Base-by-base conservation (phyloP, 805 yeast genomes). In the Sporopachydermia quercuum region DNA sequence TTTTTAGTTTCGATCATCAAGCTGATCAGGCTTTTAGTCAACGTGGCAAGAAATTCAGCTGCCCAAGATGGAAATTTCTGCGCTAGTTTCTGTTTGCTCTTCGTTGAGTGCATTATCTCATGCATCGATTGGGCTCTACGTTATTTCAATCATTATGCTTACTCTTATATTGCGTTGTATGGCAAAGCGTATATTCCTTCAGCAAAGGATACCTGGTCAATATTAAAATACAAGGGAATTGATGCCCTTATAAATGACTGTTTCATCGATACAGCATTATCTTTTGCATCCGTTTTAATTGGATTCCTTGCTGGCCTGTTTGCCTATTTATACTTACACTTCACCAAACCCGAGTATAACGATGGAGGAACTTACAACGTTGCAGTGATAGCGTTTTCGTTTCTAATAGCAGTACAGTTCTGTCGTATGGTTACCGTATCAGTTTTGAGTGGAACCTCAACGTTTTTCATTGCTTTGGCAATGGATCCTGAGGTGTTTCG, bases 81-180 rank as follows among this genome's bases (percentile, higher is more conserved):
- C 51, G 71, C 71, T 5, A 74, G 71, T 8, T 62, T 76, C 46
- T 64, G 71, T 3, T 62, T 68, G 41, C 56, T 76, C 34, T 56
- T 76, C 34, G 51, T 80, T 30, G 77, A 78, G 42, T 66, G 78
- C 52, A 51, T 81, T 18, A 56, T 84, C 35, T 70, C 77, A 3
- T 58, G 81, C 15, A 50, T 87, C 17, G 83, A 83, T 47, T 83
- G 95, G 91, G 45, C 79, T 38, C 80, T 82, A 16, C 68, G 76
- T 43, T 86, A 83, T 66, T 86, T 87, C 64, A 85, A 87, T 60
- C 89, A 81, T 54, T 87, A 84, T 54, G 94, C 96, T 4, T 83
- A 81, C 55, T 78, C 91, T 18, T 84, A 78, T 52, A 66, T 87
- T 49, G 94, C 96, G 0, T 66, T 87, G 16, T 89, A 85, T 58